Evolutionary conservation across 1,284 basidiomycete species (phyloP), one percentile per base, ranked within the genome.

Genomic region (Cutaneotrichosporon spelunceum): DNA sequence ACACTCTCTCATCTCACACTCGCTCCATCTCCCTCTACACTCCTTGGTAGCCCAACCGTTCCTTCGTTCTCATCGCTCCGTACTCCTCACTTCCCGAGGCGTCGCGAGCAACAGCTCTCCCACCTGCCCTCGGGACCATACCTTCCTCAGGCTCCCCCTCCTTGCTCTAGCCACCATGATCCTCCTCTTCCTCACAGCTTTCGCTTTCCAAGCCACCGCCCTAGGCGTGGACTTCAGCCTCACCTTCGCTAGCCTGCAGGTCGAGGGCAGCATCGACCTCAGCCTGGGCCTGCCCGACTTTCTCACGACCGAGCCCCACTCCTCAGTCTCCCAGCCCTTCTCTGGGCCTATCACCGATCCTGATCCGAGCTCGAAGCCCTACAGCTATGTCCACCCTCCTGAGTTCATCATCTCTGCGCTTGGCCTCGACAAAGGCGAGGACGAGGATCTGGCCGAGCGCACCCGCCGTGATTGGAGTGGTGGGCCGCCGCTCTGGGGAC

Each of bases 261-360:
- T 42, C 19, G 39, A 42, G 19, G 39, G 39, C 39, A 42, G 39
- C 19, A 19, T 42, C 19, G 39, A 42, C 39, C 19, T 42, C 19
- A 7, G 39, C 26, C 48, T 13, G 5, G 49, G 10, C 42, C 54
- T 45, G 60, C 64, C 16, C 30, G 59, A 23, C 53, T 59, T 33
- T 30, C 26, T 33, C 54, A 44, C 42, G 55, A 52, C 50, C 60
- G 64, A 36, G 16, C 6, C 11, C 34, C 34, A 16, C 11, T 36
- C 34, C 34, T 13, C 7, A 33, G 30, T 36, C 34, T 16, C 16
- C 39, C 4, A 8, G 39, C 13, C 30, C 2, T 7, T 5, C 30
- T 11, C n/a, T n/a, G n/a, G 1, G 13, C 30, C 30, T 33, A 33
- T 33, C 30, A 33, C 13, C 30, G 30, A 33, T 11, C 8, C 30